Evolutionary conservation across 2,329 filamentous ascomycete genomes (phyloP).

Genomic region (Phyllosticta citribraziliensis): DNA sequence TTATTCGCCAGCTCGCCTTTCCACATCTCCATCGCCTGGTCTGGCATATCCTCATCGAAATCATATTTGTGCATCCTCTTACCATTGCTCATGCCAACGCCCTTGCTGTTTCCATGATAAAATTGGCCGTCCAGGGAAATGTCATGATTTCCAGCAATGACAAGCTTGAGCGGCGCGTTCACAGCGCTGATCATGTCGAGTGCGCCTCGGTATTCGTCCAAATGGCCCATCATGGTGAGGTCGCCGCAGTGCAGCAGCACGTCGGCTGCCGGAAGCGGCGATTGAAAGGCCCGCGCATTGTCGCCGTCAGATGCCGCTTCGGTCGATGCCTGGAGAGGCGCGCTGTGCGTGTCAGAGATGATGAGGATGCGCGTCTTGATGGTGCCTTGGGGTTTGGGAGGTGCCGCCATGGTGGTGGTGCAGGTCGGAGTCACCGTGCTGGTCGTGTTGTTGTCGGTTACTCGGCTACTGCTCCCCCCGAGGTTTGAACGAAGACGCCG

Average conservation of each 20-base stretch:
- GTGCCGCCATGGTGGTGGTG: not conserved
- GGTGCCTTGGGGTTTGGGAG: constrained; percentile 2
- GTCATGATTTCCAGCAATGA: constrained; percentile 56
- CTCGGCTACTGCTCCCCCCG: not conserved
- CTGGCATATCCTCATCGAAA: constrained; percentile 15
- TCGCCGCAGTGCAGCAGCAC: constrained; percentile 51
- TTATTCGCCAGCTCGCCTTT: constrained; percentile 32
- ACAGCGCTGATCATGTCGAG: constrained; percentile 39
- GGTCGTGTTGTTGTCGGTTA: not conserved
- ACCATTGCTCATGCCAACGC: constrained; percentile 13
- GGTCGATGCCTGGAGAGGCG: constrained; percentile 7
- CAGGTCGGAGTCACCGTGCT: not conserved
- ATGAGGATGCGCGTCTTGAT: constrained; percentile 34
- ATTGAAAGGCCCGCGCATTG: constrained; percentile 15
- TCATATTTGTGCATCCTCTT: constrained; percentile 19
- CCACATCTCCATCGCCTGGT: constrained; percentile 32
- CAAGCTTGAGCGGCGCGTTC: constrained; percentile 47
- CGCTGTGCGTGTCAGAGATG: constrained; percentile 35
- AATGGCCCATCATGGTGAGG: constrained; percentile 42
- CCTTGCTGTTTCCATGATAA: constrained; percentile 22
- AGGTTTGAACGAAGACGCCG: not conserved
- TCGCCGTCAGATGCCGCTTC: not conserved
- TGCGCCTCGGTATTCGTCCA: constrained; percentile 38
- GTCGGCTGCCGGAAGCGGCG: constrained; percentile 41
- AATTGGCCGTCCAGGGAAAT: constrained; percentile 45